phyloP scores from a whole-genome alignment of 257 asterid genomes.

The Nicotiana noctiflora region DNA sequence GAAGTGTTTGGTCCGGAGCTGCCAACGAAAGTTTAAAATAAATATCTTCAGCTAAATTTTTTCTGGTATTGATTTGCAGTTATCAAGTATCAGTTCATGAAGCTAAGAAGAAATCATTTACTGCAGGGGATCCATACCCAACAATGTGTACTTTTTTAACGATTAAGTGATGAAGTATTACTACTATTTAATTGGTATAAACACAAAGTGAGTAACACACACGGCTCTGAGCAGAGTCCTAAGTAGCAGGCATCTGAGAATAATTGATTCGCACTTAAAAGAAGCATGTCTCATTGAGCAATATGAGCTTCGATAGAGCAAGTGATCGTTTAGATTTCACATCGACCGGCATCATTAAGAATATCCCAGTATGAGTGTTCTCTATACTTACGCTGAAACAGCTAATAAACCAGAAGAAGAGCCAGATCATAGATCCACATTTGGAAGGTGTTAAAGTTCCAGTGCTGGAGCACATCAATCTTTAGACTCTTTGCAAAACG shows the following conservation, averaged over 20 bases:
- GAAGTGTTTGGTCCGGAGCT: too few species aligned
- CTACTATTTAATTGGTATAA: too few species aligned
- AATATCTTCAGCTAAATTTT: too few species aligned
- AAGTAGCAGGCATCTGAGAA: neutral
- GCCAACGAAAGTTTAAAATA: too few species aligned
- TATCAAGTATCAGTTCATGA: too few species aligned
- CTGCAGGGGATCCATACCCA: too few species aligned
- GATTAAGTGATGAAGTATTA: too few species aligned
- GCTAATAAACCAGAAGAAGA: neutral
- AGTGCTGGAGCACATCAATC: conserved; percentile 13
- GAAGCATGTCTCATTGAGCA: neutral
- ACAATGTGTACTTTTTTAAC: too few species aligned
- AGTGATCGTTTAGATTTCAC: neutral
- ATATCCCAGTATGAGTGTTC: neutral
- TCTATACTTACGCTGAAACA: conserved; percentile 4
- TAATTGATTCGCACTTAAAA: neutral
- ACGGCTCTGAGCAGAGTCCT: neutral
- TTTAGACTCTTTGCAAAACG: conserved; percentile 4
- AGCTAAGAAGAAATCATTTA: too few species aligned
- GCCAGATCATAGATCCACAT: neutral
- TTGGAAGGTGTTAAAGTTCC: conserved; percentile 18
- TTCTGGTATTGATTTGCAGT: too few species aligned
- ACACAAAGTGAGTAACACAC: neutral
- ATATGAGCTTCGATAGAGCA: conserved; percentile 1
- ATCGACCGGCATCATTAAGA: neutral